Base-by-base conservation (phyloP, 176 grass and related monocot genomes). In the Carex cristatella region DNA sequence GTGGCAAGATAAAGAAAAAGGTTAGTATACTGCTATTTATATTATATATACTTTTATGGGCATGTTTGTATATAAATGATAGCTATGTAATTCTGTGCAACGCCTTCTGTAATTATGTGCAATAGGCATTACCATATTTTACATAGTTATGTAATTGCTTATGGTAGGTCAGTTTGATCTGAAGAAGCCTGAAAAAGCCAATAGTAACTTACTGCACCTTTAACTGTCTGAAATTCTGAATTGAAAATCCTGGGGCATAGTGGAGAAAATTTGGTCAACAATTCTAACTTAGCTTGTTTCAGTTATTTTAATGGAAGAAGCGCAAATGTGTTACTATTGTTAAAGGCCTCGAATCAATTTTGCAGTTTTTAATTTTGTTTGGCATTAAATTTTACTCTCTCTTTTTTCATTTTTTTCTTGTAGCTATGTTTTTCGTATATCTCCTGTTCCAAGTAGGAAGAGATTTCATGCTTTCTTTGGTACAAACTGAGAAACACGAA, bases 311-410 rank as follows among this genome's bases (percentile, higher is more conserved):
- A 77, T 27, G 12, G 19, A 54, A 99, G 79, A 99, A 99, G 79
- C 97, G 97, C 66, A 99, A 99, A 87, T 99, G 93, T 90, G 97
- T 99, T 18, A 99, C 97, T 71, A 93, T 99, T 85, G 97, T 99
- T 11, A 99, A 99, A 75, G 97, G 97, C 70, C 91, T 99, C 7
- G 97, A 99, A 65, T 76, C 46, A 51, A 54, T 55, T 48, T 77
- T 75, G 23, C 23, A 76, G 5, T 27, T 75, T 30, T 75, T 53
- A 14, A 53, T 6, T 77, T 56, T 16, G 15, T 55, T 77, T 56
- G 4, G 2, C 11, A 46, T 55, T 82, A 14, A 81, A 65, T 10
- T 2, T 68, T 48, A 7, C 23, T 23, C 23, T 23, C 4, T 66
- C 10, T 68, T 66, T 82, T 66, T 23, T 51, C 49, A 23, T 23